Evolutionary conservation across 2,329 filamentous ascomycete genomes (phyloP).

Genomic region (Fusarium aywerte): DNA sequence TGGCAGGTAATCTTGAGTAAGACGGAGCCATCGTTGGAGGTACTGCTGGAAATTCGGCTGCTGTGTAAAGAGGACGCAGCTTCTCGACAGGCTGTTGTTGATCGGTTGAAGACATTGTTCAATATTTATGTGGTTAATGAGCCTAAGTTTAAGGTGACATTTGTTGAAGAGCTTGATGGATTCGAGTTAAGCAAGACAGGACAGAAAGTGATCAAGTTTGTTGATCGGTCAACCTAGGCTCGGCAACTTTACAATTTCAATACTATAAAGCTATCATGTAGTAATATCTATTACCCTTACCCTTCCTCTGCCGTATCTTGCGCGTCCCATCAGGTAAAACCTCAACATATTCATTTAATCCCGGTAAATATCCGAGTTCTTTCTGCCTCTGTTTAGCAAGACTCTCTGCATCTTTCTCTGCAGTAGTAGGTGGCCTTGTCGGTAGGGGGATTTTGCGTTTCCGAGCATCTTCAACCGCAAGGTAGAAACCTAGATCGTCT

Average conservation of each 20-base stretch:
- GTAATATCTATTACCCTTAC: conserved; percentile 6
- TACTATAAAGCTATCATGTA: neutral
- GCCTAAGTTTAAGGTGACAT: conserved; percentile 48
- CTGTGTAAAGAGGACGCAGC: conserved; percentile 27
- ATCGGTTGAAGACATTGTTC: conserved; percentile 41
- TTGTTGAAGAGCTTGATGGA: conserved; percentile 50
- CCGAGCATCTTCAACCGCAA: conserved; percentile 20
- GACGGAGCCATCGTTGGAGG: conserved; percentile 43
- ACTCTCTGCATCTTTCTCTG: conserved; percentile 16
- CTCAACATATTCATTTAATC: conserved; percentile 25
- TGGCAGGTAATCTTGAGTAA: conserved; percentile 56
- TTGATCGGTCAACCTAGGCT: conserved; percentile 36
- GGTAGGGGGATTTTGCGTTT: conserved; percentile 1
- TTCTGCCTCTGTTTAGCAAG: conserved; percentile 15
- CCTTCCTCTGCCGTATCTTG: conserved; percentile 18
- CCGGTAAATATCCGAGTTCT: conserved; percentile 20
- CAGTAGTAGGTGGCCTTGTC: conserved; percentile 8
- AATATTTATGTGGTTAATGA: conserved; percentile 46
- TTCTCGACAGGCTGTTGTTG: conserved; percentile 29
- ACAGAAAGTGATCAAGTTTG: conserved; percentile 45
- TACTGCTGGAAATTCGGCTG: conserved; percentile 44
- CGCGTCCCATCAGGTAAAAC: conserved; percentile 25
- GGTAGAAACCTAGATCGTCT: conserved; percentile 25
- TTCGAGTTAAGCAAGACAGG: conserved; percentile 45
- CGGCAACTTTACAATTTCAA: no score